Percentiles rank a stretch among this genome's conserved stretches.
These are phyloP conservation scores for Syzygium malaccense DNA, from an alignment of 441 rosid species.

Conservation along the genomic window DNA sequence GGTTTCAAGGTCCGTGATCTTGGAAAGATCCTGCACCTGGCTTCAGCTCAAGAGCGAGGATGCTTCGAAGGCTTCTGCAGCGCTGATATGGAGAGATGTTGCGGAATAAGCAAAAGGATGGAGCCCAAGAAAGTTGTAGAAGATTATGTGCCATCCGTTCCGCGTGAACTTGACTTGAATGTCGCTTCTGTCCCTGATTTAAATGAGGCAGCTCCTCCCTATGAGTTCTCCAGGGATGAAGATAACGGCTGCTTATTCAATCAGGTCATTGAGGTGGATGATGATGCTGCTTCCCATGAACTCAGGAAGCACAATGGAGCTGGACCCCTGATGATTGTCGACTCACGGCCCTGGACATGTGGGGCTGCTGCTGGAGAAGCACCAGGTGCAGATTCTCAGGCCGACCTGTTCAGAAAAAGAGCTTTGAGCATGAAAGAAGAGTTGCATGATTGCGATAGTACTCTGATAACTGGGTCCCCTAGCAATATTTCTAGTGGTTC, in stretches of 20 bases:
- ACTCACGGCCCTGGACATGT: constrained; percentile 43
- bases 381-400: constrained; percentile 50
- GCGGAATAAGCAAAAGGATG: constrained; percentile 32
- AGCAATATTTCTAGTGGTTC: constrained; percentile 34
- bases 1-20: constrained; percentile 77
- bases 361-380: constrained; percentile 45
- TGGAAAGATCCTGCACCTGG: constrained; percentile 53
- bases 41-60: constrained; percentile 74
- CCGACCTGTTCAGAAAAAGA: constrained; percentile 55
- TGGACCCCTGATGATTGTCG: constrained; percentile 64
- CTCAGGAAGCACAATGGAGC: constrained; percentile 42
- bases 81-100: constrained; percentile 49
- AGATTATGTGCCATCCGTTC: constrained; percentile 35
- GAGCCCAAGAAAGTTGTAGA: constrained; percentile 26
- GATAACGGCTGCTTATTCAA: constrained; percentile 69
- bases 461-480: constrained; percentile 65
- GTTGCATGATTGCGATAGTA: constrained; percentile 82
- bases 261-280: constrained; percentile 59
- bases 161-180: constrained; percentile 73
- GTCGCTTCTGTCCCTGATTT: constrained; percentile 82
- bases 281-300: constrained; percentile 76
- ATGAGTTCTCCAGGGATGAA: constrained; percentile 82
- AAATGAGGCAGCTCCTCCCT: constrained; percentile 87
- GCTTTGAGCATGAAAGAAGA: constrained; percentile 44
- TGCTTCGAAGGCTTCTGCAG: constrained; percentile 61